Percentiles rank a stretch among this genome's conserved stretches.
phyloP scores from a whole-genome alignment of 2,329 filamentous ascomycete species.

The Fusarium sp. region DNA sequence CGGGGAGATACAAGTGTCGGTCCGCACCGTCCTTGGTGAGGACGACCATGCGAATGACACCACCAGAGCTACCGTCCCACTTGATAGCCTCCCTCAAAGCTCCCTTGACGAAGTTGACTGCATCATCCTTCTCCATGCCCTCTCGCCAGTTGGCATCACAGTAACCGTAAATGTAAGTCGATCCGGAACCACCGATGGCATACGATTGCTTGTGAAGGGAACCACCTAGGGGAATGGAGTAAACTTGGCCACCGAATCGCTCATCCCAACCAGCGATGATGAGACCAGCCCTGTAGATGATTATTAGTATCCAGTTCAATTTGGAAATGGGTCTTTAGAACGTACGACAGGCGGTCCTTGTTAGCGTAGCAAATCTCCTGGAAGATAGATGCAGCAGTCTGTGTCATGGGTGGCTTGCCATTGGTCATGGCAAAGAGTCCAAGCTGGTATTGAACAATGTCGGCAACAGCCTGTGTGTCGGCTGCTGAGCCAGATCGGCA shows the following conservation, averaged over 20 bases:
- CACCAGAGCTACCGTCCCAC: conserved; percentile 98
- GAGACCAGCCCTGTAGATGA: conserved; percentile 79
- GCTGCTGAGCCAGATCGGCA: conserved; percentile 97
- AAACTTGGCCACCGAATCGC: conserved; percentile 95
- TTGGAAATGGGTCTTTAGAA: conserved; percentile 26
- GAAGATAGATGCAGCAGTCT: conserved; percentile 95
- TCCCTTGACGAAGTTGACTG: conserved; percentile 92
- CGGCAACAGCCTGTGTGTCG: conserved; percentile 96
- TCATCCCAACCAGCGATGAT: conserved; percentile 99
- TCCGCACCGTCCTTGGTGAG: conserved; percentile 90
- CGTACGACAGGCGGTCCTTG: conserved; percentile 91
- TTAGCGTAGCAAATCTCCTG: conserved; percentile 98
- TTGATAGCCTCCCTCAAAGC: conserved; percentile 95
- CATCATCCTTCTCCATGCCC: conserved; percentile 91
- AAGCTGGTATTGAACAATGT: conserved; percentile 97
- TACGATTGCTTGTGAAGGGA: conserved; percentile 98
- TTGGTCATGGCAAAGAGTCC: conserved; percentile 92
- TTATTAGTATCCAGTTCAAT: conserved; percentile 26
- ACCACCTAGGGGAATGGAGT: conserved; percentile 95
- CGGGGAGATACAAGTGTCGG: conserved; percentile 94
- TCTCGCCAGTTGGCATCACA: conserved; percentile 97
- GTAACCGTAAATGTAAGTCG: conserved; percentile 99
- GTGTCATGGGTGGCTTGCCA: conserved; percentile 90
- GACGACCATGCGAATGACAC: conserved; percentile 98
- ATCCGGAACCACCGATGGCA: conserved; percentile 94